A percentile compares a stretch with the other conserved stretches of the same genome.
Conservation (phyloP, 495 filamentous ascomycete genomes). For the Aspergillus bridgeri region DNA sequence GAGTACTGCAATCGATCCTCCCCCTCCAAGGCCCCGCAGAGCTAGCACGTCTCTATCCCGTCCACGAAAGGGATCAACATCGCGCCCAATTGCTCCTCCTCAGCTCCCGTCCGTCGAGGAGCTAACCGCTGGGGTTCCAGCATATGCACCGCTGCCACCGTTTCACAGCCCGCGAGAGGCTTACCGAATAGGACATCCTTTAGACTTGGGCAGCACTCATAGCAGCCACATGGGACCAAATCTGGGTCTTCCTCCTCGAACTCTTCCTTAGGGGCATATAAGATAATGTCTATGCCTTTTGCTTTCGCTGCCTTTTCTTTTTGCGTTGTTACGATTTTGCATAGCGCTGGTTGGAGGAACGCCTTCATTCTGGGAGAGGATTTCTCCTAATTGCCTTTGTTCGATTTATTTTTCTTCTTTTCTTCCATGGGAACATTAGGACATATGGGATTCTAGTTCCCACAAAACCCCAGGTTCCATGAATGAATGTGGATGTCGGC, state of each 20-base stretch:
- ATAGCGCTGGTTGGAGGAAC: constrained; percentile 44
- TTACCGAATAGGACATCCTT: constrained; percentile 36
- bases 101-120: constrained; percentile 46
- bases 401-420: constrained; percentile 14
- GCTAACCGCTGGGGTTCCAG: constrained; percentile 46
- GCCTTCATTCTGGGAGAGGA: constrained; percentile 35
- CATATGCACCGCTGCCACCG: constrained; percentile 39
- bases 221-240: constrained; percentile 31
- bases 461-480: not conserved
- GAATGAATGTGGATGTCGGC: constrained; percentile 7
- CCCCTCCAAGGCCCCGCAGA: constrained; percentile 42
- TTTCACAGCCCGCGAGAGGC: constrained; percentile 35
- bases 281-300: constrained; percentile 26
- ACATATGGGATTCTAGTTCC: not conserved
- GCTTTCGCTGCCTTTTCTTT: constrained; percentile 18
- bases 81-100: constrained; percentile 37
- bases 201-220: constrained; percentile 31
- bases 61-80: constrained; percentile 40
- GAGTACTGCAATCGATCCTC: constrained; percentile 54
- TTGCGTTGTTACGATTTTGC: constrained; percentile 43
- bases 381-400: constrained; percentile 32
- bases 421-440: constrained; percentile 3
- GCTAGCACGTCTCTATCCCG: constrained; percentile 44
- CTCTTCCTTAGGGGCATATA: constrained; percentile 31
- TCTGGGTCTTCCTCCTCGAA: constrained; percentile 39